Evolutionary conservation across 1,284 basidiomycete genomes (phyloP).

Genomic region (Melanopsichium pennsylvanicum): DNA sequence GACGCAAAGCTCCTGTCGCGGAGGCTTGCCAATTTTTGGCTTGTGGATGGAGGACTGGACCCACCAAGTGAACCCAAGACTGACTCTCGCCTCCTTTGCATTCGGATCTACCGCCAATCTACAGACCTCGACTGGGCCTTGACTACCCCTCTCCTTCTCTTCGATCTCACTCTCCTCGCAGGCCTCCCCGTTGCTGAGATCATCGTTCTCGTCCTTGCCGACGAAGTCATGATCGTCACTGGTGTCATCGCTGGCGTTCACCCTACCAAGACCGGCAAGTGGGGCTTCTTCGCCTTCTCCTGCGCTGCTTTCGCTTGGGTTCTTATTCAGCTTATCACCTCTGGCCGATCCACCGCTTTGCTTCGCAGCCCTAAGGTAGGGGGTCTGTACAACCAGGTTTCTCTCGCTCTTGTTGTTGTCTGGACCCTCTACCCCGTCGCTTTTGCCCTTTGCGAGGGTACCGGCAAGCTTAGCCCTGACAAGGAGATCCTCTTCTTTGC

Average conservation of each 20-base stretch:
- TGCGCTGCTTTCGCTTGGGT: conserved; percentile 47
- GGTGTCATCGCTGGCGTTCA: conserved; percentile 55
- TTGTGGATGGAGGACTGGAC: too few relatives aligned
- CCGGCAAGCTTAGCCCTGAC: conserved; percentile 50
- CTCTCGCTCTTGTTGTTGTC: conserved; percentile 50
- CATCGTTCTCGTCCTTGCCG: conserved; percentile 48
- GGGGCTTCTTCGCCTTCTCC: conserved; percentile 56
- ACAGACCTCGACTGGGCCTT: conserved; percentile 57
- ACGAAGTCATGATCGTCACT: conserved; percentile 55
- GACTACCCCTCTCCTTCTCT: conserved; percentile 52
- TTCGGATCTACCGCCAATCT: background rate
- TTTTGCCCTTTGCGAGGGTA: conserved; percentile 52
- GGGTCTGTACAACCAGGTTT: conserved; percentile 55
- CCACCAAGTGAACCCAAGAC: background rate
- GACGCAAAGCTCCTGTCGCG: too few relatives aligned
- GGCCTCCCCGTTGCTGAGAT: conserved; percentile 56
- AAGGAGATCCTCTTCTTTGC: conserved; percentile 55
- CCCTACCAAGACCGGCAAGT: conserved; percentile 50
- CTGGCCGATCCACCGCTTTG: conserved; percentile 50
- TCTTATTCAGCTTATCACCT: conserved; percentile 45
- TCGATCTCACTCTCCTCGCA: conserved; percentile 55
- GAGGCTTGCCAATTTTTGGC: too few relatives aligned
- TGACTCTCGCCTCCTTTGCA: background rate
- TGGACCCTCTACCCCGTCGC: conserved; percentile 55
- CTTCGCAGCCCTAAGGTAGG: conserved; percentile 56